Evolutionary conservation across 2,329 filamentous ascomycete species (phyloP), one percentile per base, ranked within the genome.

Genomic region (Aspergillus sp.): DNA sequence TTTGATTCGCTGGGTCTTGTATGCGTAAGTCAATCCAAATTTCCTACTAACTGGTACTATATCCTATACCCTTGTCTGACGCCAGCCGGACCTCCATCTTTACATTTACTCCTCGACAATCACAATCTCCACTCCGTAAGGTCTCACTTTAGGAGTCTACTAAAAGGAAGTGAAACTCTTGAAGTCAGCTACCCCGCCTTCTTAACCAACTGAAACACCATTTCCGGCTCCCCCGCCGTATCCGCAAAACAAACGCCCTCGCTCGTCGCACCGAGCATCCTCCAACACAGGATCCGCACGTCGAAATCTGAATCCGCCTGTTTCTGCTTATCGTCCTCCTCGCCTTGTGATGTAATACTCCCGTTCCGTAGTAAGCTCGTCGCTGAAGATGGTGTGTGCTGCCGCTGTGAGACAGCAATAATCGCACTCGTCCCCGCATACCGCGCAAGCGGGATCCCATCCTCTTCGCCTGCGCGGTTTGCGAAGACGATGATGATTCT

Each of bases 351-450:
- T 23, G n/a, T 19, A 49, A 57, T 61, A 65, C 63, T 56, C 43
- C 63, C 46, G 19, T 43, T 47, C 19, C 56, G 50, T 46, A 54
- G 50, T 46, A 54, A 62, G 23, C 60, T 53, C 11, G 57, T 23
- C 43, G 56, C 56, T 62, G 31, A 15, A 15, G 34, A 41, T 15
- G 15, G 34, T 15, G 34, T 15, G 34, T 15, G 19, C 19, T n/a
- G 63, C 19, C 67, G 69, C 57, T 78, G 76, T 61, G 71, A 74
- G 59, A 78, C 65, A 11, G 75, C 77, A 61, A 83, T 68, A 49
- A 82, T 75, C 60, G 79, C 72, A 62, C 81, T 83, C n/a, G 78
- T 81, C 50, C 81, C 81, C 56, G 81, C 81, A 72, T 83, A 83
- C 54, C 76, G 73, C 53, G 76, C 80, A 31, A 75, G 73, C 50